phyloP scores from a whole-genome alignment of 2,329 filamentous ascomycete genomes.

The Diaporthe helianthi region DNA sequence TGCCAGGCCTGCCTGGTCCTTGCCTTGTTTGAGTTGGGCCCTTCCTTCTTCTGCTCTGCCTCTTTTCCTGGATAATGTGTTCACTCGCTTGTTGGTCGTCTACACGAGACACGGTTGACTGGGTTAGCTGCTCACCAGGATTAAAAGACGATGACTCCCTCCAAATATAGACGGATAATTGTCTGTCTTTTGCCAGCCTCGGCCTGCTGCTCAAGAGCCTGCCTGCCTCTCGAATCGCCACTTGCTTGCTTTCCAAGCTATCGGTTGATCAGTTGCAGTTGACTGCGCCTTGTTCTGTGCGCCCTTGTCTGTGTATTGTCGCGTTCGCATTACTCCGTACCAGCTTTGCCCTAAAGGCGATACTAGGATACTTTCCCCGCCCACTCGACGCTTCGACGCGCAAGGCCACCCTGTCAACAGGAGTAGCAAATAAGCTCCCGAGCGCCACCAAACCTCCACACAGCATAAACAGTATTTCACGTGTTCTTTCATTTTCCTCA shows the following conservation, averaged over 20 bases:
- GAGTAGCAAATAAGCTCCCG: constrained; percentile 14
- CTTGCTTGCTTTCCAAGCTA: not conserved
- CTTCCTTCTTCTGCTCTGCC: constrained; percentile 13
- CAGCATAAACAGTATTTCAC: constrained; percentile 12
- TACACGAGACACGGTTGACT: too few species aligned
- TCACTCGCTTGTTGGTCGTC: not conserved
- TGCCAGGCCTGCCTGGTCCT: not conserved
- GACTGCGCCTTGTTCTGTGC: constrained; percentile 3
- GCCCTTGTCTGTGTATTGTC: constrained; percentile 3
- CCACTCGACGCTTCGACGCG: not conserved
- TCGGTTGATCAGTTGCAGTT: not conserved
- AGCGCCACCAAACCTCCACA: constrained; percentile 8
- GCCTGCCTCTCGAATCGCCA: not conserved
- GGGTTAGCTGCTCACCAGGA: not conserved
- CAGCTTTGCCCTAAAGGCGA: too few species aligned
- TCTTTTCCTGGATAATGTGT: constrained; percentile 15
- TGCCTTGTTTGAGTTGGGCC: too few species aligned
- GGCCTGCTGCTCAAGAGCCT: not conserved
- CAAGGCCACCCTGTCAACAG: constrained; percentile 12
- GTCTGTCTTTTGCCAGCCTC: too few species aligned
- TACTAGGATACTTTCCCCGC: not conserved
- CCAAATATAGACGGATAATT: too few species aligned
- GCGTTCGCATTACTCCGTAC: not conserved
- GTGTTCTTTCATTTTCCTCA: not conserved
- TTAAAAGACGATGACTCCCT: not conserved